Evolutionary conservation across 805 yeast species (phyloP).

Genomic region (Candida sakaeoensis): DNA sequence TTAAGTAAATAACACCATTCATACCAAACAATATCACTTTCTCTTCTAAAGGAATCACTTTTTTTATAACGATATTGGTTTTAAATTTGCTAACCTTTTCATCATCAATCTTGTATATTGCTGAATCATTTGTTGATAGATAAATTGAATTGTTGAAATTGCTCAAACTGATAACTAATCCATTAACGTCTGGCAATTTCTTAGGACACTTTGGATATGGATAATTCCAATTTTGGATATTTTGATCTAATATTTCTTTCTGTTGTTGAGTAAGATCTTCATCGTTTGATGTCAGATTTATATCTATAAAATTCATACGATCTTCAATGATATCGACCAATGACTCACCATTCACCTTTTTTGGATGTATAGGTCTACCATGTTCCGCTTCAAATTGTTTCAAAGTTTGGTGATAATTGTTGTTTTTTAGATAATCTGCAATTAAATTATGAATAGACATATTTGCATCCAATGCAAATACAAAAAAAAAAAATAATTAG

Average conservation of each 20-base stretch:
- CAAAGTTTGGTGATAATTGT: constrained; percentile 46
- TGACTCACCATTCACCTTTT: constrained; percentile 25
- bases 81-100: constrained; percentile 14
- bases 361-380: constrained; percentile 28
- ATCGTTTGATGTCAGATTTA: constrained; percentile 16
- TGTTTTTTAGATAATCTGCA: constrained; percentile 56
- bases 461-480: neutral
- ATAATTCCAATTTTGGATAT: constrained; percentile 25
- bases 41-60: constrained; percentile 24
- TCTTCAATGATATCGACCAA: constrained; percentile 39
- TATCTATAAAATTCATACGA: constrained; percentile 28
- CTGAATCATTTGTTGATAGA: constrained; percentile 18
- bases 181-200: constrained; percentile 14
- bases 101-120: constrained; percentile 17
- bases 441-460: constrained; percentile 33
- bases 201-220: constrained; percentile 25
- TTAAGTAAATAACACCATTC: constrained; percentile 42
- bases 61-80: constrained; percentile 32
- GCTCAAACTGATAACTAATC: constrained; percentile 23
- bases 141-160: constrained; percentile 11
- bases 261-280: constrained; percentile 9
- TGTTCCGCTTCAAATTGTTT: constrained; percentile 45
- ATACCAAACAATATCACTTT: constrained; percentile 44
- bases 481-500: neutral
- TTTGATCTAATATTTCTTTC: constrained; percentile 9